These are phyloP conservation scores for Fusarium humuli DNA, from an alignment of 2,329 filamentous ascomycete species.

Conservation along the genomic window DNA sequence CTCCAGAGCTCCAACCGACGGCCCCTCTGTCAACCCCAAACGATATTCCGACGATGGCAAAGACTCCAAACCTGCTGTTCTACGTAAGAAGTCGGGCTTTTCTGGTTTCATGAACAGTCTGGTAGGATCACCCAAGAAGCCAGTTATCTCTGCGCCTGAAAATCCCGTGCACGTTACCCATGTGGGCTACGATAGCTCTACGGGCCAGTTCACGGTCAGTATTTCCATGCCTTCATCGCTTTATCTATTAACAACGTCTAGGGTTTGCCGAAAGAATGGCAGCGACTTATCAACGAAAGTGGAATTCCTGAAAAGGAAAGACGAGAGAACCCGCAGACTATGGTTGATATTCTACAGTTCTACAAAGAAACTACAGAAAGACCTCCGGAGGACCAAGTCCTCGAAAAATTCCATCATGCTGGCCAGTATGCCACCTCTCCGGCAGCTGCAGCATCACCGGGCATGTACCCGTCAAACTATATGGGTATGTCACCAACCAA, in stretches of 20 bases:
- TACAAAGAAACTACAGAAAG: slow-evolving; percentile 93
- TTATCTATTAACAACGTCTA: slow-evolving; percentile 52
- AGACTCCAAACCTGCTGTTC: slow-evolving; percentile 69
- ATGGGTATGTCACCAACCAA: slow-evolving; percentile 71
- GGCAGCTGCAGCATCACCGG: slow-evolving; percentile 62
- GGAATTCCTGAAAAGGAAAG: slow-evolving; percentile 97
- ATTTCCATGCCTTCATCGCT: slow-evolving; percentile 15
- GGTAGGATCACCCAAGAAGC: slow-evolving; percentile 86
- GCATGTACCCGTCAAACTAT: slow-evolving; percentile 66
- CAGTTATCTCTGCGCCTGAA: slow-evolving; percentile 95
- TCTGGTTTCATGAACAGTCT: slow-evolving; percentile 87
- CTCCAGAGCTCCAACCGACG: slow-evolving; percentile 55
- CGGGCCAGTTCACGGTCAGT: slow-evolving; percentile 93
- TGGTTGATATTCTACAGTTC: slow-evolving; percentile 95
- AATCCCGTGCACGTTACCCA: slow-evolving; percentile 98
- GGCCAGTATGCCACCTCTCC: slow-evolving; percentile 63
- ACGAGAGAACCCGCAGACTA: slow-evolving; percentile 93
- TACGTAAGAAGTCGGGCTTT: slow-evolving; percentile 89
- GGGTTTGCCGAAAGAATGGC: slow-evolving; percentile 98
- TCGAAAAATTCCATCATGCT: slow-evolving; percentile 96
- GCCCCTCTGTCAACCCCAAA: slow-evolving; percentile 67
- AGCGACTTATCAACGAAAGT: slow-evolving; percentile 92
- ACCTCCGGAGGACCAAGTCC: slow-evolving; percentile 84
- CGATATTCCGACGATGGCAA: slow-evolving; percentile 83
- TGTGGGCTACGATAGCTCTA: slow-evolving; percentile 95